Evolutionary conservation across 768 basidiomycete species (phyloP).

Genomic region (Leccinum fibrillosum): DNA sequence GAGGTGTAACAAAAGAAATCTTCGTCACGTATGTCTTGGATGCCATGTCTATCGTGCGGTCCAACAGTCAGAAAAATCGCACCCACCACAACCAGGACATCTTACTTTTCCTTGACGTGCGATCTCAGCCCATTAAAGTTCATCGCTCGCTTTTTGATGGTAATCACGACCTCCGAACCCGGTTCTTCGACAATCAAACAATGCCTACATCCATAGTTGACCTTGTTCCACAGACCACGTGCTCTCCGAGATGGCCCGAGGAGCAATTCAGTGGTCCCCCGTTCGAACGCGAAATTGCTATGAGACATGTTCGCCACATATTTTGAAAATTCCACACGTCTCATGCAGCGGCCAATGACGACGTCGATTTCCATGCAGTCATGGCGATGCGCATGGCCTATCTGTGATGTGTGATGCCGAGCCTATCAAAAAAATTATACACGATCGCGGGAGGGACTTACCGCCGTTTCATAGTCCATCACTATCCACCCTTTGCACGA

Average conservation of each 20-base stretch:
- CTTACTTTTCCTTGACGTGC: slow-evolving; percentile 59
- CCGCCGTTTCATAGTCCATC: slow-evolving; percentile 47
- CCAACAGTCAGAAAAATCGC: not conserved
- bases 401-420: slow-evolving; percentile 34
- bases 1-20: slow-evolving; percentile 40
- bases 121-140: slow-evolving; percentile 57
- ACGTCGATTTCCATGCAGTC: slow-evolving; percentile 44
- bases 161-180: not conserved
- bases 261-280: slow-evolving; percentile 20
- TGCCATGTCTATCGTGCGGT: slow-evolving; percentile 42
- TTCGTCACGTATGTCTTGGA: slow-evolving; percentile 48
- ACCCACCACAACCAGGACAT: not conserved
- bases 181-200: slow-evolving; percentile 29
- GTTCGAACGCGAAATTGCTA: slow-evolving; percentile 16
- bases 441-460: slow-evolving; percentile 24
- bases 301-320: not conserved
- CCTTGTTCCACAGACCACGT: slow-evolving; percentile 31
- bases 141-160: slow-evolving; percentile 30
- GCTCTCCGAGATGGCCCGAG: slow-evolving; percentile 19
- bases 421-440: not conserved
- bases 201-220: slow-evolving; percentile 52
- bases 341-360: not conserved
- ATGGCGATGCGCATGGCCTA: slow-evolving; percentile 65
- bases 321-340: not conserved
- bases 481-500: slow-evolving; percentile 49